Evolutionary conservation across 2,329 filamentous ascomycete species (phyloP).

Genomic region (Hypoxylon sp.): DNA sequence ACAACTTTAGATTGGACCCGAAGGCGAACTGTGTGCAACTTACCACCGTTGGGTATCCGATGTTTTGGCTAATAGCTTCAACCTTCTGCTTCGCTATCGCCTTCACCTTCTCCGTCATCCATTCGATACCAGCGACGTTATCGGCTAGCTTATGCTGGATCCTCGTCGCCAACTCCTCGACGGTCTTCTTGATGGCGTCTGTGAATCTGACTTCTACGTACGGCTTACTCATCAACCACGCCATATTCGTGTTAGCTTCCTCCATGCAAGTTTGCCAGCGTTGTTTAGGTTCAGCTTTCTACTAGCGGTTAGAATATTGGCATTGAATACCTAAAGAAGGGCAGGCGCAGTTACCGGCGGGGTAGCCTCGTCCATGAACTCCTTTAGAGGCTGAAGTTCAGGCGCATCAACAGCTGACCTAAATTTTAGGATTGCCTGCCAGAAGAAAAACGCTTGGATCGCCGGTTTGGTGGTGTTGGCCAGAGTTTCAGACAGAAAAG

Average conservation of each 20-base stretch:
- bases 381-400: constrained; percentile 20
- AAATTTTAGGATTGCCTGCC: constrained; percentile 20
- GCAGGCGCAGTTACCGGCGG: constrained; percentile 5
- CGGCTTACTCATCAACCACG: constrained; percentile 30
- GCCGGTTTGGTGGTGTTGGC: constrained; percentile 18
- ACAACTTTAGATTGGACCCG: neutral
- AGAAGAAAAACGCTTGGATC: constrained; percentile 32
- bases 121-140: constrained; percentile 26
- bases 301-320: constrained; percentile 6
- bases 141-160: constrained; percentile 31
- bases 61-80: constrained; percentile 28
- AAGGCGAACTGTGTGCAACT: neutral
- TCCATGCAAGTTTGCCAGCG: constrained; percentile 23
- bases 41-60: constrained; percentile 31
- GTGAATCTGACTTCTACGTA: constrained; percentile 31
- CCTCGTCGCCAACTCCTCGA: constrained; percentile 29
- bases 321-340: neutral
- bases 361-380: neutral
- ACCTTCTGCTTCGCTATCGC: constrained; percentile 35
- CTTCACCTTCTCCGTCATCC: constrained; percentile 38
- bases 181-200: constrained; percentile 23
- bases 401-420: constrained; percentile 9
- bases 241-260: constrained; percentile 17
- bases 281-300: constrained; percentile 8
- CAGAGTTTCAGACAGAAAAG: constrained; percentile 21